A percentile compares a stretch with the other conserved stretches of the same genome.
Evolutionary conservation across 2,329 filamentous ascomycete genomes (phyloP).

Genomic region (Hypomyces perniciosus): DNA sequence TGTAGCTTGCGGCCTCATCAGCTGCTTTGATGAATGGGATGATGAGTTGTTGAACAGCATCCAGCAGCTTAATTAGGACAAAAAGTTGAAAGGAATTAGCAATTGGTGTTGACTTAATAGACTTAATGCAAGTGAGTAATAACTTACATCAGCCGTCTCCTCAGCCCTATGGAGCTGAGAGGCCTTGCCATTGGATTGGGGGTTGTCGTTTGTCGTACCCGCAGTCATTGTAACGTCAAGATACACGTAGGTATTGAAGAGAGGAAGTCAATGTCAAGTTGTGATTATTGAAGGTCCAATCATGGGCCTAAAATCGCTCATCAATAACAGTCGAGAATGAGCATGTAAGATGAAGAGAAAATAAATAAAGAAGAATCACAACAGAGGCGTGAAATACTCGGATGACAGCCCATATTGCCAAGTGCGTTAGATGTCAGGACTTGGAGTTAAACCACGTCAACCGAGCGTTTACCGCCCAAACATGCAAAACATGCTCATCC

Average conservation of each 20-base stretch:
- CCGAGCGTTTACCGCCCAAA: constrained; percentile 6
- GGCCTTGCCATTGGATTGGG: constrained; percentile 19
- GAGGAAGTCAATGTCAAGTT: too few species aligned
- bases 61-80: constrained; percentile 50
- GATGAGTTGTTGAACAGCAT: constrained; percentile 60
- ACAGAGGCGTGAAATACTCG: too few species aligned
- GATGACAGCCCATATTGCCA: not conserved
- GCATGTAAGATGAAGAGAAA: too few species aligned
- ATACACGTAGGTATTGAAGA: not conserved
- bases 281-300: too few species aligned
- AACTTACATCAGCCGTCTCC: constrained; percentile 21
- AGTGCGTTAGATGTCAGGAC: not conserved
- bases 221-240: constrained; percentile 19
- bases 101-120: not conserved
- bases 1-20: constrained; percentile 53
- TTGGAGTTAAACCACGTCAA: not conserved
- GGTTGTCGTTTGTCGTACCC: constrained; percentile 6
- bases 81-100: not conserved
- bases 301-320: too few species aligned
- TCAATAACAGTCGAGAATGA: too few species aligned
- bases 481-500: not conserved
- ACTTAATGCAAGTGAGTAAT: not conserved
- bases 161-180: constrained; percentile 26
- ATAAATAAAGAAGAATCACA: too few species aligned
- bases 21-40: constrained; percentile 66